Conservation (phyloP, 2,329 filamentous ascomycete species). For the Penicillium capsulatum region DNA sequence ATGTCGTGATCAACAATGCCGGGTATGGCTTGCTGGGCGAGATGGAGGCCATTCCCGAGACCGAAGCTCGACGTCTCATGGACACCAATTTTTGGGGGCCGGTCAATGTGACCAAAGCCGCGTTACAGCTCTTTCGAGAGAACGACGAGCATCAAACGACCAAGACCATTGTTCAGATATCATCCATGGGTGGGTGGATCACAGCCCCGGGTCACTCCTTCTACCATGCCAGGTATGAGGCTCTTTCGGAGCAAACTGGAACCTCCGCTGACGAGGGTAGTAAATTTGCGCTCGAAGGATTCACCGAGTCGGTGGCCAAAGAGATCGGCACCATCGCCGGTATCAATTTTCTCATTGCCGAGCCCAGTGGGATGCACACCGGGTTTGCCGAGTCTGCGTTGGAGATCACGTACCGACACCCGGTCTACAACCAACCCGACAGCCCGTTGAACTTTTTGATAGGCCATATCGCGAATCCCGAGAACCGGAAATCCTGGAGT, state of each 20-base stretch:
- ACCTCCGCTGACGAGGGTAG: too few species aligned
- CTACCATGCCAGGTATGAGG: constrained; percentile 32
- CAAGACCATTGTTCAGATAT: constrained; percentile 54
- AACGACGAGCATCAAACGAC: constrained; percentile 33
- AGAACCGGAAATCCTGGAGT: constrained; percentile 10
- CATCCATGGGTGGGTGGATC: constrained; percentile 49
- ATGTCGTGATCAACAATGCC: constrained; percentile 60
- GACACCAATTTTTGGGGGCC: constrained; percentile 60
- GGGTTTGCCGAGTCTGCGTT: constrained; percentile 9
- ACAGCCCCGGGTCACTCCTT: constrained; percentile 36
- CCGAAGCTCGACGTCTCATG: constrained; percentile 51
- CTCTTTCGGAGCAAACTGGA: too few species aligned
- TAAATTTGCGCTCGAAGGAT: constrained; percentile 49
- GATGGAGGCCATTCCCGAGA: constrained; percentile 51
- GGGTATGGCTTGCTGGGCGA: constrained; percentile 54
- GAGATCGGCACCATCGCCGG: constrained; percentile 46
- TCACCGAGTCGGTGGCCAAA: constrained; percentile 45
- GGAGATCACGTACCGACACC: constrained; percentile 3
- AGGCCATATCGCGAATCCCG: constrained; percentile 10
- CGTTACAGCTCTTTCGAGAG: constrained; percentile 25
- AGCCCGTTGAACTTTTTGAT: constrained; percentile 9
- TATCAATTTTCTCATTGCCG: constrained; percentile 31
- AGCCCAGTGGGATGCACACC: constrained; percentile 21
- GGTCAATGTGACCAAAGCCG: constrained; percentile 47
- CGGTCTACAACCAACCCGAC: constrained; percentile 5